Percentiles rank a stretch among this genome's conserved stretches.
Evolutionary conservation across 106 monocot genomes (phyloP).

Genomic region (Xerophyta viscosa): DNA sequence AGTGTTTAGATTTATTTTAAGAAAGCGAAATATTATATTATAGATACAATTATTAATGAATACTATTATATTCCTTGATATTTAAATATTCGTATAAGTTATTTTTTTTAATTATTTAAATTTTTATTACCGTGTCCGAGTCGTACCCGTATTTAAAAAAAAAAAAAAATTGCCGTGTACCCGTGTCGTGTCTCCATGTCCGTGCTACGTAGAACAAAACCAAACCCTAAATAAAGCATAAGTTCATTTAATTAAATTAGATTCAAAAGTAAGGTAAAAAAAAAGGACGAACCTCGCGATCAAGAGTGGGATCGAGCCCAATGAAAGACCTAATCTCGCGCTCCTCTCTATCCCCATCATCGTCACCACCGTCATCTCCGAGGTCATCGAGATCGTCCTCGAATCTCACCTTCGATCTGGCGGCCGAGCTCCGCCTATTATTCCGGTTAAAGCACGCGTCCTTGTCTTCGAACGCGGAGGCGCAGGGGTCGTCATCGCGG

Average conservation of each 20-base stretch:
- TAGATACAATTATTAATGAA: no score
- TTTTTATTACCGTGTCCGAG: no score
- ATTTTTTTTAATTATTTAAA: no score
- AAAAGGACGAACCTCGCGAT: slow-evolving; percentile 28
- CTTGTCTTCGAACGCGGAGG: slow-evolving; percentile 44
- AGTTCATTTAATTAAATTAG: neutral
- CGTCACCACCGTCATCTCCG: slow-evolving; percentile 12
- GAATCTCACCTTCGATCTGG: neutral
- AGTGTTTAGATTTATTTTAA: no score
- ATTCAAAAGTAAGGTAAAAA: neutral
- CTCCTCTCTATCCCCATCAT: slow-evolving; percentile 31
- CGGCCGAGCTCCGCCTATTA: neutral
- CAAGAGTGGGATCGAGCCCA: slow-evolving; percentile 51
- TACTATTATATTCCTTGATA: no score
- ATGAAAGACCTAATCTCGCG: slow-evolving; percentile 45
- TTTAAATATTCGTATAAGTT: no score
- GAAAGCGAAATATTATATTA: no score
- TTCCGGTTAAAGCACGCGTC: slow-evolving; percentile 37
- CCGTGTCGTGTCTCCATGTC: no score
- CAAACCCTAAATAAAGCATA: neutral
- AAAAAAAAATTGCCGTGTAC: no score
- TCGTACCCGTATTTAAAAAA: no score
- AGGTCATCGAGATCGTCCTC: slow-evolving; percentile 34
- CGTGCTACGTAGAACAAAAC: neutral
- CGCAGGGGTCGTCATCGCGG: slow-evolving; percentile 54